Conservation (phyloP, 768 basidiomycete genomes). For the Russula ochroleuca region DNA sequence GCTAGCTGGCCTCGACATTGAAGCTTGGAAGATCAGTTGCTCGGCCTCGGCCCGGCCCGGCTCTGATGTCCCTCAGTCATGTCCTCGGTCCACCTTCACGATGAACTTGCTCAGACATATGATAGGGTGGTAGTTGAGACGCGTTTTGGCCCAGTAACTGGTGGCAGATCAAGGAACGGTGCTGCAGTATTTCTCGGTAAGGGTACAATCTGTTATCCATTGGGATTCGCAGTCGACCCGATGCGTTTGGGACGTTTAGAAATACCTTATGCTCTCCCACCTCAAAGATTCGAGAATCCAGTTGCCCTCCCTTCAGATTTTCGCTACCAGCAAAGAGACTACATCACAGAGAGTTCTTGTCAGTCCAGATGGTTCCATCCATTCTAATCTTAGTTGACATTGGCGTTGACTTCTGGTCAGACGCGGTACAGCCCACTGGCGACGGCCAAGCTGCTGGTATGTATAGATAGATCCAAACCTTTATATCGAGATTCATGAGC, state of each 20-base stretch:
- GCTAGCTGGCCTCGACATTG: conserved; percentile 30
- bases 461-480: neutral
- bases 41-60: neutral
- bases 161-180: conserved; percentile 57
- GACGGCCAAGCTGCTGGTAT: conserved; percentile 59
- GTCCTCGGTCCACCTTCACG: conserved; percentile 45
- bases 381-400: neutral
- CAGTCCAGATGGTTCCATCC: neutral
- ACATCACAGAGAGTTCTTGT: conserved; percentile 56
- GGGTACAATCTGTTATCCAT: conserved; percentile 20
- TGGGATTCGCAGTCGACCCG: neutral
- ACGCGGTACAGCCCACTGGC: conserved; percentile 57
- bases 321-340: conserved; percentile 57
- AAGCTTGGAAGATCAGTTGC: neutral
- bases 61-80: neutral
- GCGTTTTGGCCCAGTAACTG: conserved; percentile 50
- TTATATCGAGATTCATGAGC: neutral
- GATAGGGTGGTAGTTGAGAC: conserved; percentile 50
- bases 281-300: conserved; percentile 61
- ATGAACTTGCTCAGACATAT: conserved; percentile 46
- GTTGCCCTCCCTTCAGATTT: conserved; percentile 49
- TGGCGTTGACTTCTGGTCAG: conserved; percentile 34
- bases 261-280: conserved; percentile 67
- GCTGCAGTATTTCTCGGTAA: conserved; percentile 62
- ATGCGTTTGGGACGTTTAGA: conserved; percentile 39